Evolutionary conservation across 306 rosid genomes (phyloP).

Genomic region (Notholithocarpus densiflorus): DNA sequence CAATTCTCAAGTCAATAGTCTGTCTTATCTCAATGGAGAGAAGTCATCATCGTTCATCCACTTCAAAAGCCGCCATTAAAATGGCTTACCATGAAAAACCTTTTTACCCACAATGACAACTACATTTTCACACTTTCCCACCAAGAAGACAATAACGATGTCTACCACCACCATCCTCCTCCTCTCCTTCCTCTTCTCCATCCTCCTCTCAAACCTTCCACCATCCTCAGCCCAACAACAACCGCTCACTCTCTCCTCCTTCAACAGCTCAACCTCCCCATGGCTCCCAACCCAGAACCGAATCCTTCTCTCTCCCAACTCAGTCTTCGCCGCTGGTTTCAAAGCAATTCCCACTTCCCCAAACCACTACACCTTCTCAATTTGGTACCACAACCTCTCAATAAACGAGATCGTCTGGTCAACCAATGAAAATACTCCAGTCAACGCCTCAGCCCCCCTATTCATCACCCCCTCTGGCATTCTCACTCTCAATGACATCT

Average conservation of each 20-base stretch:
- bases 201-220: constrained; percentile 29
- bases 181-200: constrained; percentile 13
- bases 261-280: constrained; percentile 44
- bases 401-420: constrained; percentile 42
- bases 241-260: constrained; percentile 6
- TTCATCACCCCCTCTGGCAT: constrained; percentile 37
- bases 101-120: not conserved
- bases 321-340: constrained; percentile 63
- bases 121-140: not conserved
- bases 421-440: not conserved
- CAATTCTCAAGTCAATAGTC: no score
- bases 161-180: not conserved
- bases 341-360: constrained; percentile 10
- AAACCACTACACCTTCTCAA: constrained; percentile 50
- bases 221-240: constrained; percentile 37
- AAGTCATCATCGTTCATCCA: no score
- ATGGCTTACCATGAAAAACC: no score
- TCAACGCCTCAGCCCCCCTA: constrained; percentile 27
- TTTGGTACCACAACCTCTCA: constrained; percentile 45
- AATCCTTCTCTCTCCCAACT: constrained; percentile 48
- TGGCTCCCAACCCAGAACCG: constrained; percentile 46
- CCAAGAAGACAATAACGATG: constrained; percentile 16
- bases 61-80: constrained; percentile 15
- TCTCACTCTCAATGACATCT: constrained; percentile 29
- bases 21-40: no score